These are phyloP conservation scores for Melanomma pulvis-pyrius DNA, from an alignment of 495 filamentous ascomycete genomes.

Conservation along the genomic window DNA sequence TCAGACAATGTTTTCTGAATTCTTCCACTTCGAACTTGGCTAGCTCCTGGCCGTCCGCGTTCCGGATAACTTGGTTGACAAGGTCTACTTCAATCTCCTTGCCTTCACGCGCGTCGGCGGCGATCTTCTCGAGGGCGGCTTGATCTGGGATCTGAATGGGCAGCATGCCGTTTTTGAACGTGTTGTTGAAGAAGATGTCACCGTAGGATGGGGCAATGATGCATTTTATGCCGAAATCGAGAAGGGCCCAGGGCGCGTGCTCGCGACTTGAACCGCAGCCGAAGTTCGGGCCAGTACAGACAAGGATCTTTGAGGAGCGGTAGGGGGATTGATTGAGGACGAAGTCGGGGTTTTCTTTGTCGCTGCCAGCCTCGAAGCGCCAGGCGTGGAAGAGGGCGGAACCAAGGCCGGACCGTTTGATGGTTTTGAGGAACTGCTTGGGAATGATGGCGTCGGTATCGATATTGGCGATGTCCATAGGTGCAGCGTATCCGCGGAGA, in stretches of 20 bases:
- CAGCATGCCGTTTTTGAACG: constrained; percentile 99
- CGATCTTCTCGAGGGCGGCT: constrained; percentile 67
- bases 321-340: constrained; percentile 90
- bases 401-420: constrained; percentile 94
- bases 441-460: constrained; percentile 99
- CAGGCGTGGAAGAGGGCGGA: constrained; percentile 82
- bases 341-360: constrained; percentile 76
- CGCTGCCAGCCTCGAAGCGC: constrained; percentile 69
- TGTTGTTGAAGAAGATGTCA: constrained; percentile 99
- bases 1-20: constrained; percentile 90
- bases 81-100: constrained; percentile 91
- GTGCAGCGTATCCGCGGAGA: constrained; percentile 85
- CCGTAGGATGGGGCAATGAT: constrained; percentile 91
- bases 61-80: constrained; percentile 78
- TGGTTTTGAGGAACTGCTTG: constrained; percentile 99
- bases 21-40: constrained; percentile 82
- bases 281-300: constrained; percentile 93
- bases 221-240: constrained; percentile 94
- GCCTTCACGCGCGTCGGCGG: constrained; percentile 78
- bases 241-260: constrained; percentile 95
- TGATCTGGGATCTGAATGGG: constrained; percentile 75
- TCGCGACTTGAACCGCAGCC: constrained; percentile 92
- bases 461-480: constrained; percentile 84
- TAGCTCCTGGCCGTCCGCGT: constrained; percentile 69
- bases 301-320: constrained; percentile 82